Percentiles rank a stretch among this genome's conserved stretches.
phyloP scores from a whole-genome alignment of 345 rosid genomes.

The Arabidopsis suecica region DNA sequence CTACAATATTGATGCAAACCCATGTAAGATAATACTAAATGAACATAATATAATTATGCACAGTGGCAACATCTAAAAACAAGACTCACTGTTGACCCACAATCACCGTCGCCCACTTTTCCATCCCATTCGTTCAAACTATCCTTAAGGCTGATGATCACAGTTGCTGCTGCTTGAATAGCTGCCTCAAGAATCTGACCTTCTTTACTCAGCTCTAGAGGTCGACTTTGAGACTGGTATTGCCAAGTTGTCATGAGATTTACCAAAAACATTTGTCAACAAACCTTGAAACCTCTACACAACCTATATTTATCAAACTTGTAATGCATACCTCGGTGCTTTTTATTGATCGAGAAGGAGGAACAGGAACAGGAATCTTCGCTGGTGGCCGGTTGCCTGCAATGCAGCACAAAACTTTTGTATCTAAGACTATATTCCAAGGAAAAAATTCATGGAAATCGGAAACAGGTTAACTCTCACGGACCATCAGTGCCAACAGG shows the following conservation, averaged over 20 bases:
- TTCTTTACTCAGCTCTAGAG: slow-evolving; percentile 64
- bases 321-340: slow-evolving; percentile 61
- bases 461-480: slow-evolving; percentile 37
- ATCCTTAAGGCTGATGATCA: slow-evolving; percentile 64
- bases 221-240: slow-evolving; percentile 66
- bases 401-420: slow-evolving; percentile 19
- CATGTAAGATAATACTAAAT: slow-evolving; percentile 29
- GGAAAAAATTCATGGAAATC: slow-evolving; percentile 7
- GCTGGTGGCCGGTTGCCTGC: slow-evolving; percentile 89
- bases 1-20: slow-evolving; percentile 51
- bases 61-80: not conserved
- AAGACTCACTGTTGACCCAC: slow-evolving; percentile 92
- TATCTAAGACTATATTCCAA: not conserved
- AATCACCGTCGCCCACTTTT: slow-evolving; percentile 97
- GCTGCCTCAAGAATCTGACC: slow-evolving; percentile 78
- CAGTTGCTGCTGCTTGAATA: slow-evolving; percentile 86
- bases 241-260: slow-evolving; percentile 36
- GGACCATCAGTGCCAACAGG: slow-evolving; percentile 86
- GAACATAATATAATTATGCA: not conserved
- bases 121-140: slow-evolving; percentile 93
- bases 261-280: slow-evolving; percentile 8
- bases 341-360: slow-evolving; percentile 61
- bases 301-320: not conserved
- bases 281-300: slow-evolving; percentile 26
- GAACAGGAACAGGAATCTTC: slow-evolving; percentile 86